phyloP scores from a whole-genome alignment of 2,329 filamentous ascomycete genomes.

The Penicillium concentricum region DNA sequence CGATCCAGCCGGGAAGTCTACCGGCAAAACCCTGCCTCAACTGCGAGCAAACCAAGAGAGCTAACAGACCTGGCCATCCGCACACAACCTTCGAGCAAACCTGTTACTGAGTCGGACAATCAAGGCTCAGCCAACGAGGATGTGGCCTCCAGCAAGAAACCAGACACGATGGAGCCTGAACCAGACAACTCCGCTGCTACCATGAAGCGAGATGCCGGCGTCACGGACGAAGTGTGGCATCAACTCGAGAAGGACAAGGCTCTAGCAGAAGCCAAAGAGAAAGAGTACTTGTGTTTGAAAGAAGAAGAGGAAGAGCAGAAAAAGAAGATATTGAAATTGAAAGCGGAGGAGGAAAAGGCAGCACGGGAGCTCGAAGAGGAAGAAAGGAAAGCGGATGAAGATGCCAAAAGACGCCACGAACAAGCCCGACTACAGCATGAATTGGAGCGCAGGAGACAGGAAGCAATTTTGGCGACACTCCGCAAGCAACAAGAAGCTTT shows the following conservation, averaged over 20 bases:
- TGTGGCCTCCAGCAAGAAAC: not conserved
- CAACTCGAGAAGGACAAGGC: conserved; percentile 20
- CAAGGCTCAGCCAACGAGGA: not conserved
- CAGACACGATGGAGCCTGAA: not conserved
- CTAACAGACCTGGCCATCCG: not conserved
- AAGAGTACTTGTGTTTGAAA: not conserved
- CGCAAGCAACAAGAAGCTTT: conserved; percentile 36
- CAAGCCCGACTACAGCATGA: conserved; percentile 22
- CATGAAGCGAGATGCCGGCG: conserved; percentile 19
- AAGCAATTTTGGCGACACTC: conserved; percentile 41
- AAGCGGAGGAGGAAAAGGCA: not conserved
- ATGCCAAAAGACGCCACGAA: conserved; percentile 31
- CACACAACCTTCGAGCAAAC: not conserved
- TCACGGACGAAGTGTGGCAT: conserved; percentile 26
- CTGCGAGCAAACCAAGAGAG: not conserved
- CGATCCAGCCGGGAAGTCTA: conserved; percentile 3
- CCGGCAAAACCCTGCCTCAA: not conserved
- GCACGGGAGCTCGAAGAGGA: not conserved
- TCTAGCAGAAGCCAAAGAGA: not conserved
- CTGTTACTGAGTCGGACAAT: not conserved
- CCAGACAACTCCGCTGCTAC: not conserved
- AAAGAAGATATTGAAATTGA: not conserved
- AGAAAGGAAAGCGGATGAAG: conserved; percentile 7
- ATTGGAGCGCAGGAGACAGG: conserved; percentile 27
- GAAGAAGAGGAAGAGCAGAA: not conserved